Percentiles rank a stretch among this genome's conserved stretches.
These are phyloP conservation scores for Komagataella mondaviorum DNA, from an alignment of 805 yeast genomes.

Conservation along the genomic window DNA sequence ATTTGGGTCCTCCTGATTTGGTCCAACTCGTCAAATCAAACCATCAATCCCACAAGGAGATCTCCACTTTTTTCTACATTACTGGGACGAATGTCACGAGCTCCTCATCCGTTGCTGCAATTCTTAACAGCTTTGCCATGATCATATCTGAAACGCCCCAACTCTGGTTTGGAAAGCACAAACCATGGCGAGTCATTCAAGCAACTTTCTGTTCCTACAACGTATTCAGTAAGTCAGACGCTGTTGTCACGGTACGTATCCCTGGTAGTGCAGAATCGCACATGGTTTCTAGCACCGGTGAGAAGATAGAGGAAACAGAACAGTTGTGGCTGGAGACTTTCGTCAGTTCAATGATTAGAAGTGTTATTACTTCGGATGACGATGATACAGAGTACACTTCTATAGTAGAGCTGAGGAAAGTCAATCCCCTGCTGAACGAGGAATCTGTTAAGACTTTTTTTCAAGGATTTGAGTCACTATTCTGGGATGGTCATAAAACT, in stretches of 20 bases:
- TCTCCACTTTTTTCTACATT: slow-evolving; percentile 64
- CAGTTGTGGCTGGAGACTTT: slow-evolving; percentile 48
- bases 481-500: slow-evolving; percentile 47
- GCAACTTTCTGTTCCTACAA: slow-evolving; percentile 59
- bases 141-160: slow-evolving; percentile 50
- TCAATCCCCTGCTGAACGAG: slow-evolving; percentile 54
- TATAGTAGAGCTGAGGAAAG: slow-evolving; percentile 72
- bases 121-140: slow-evolving; percentile 53
- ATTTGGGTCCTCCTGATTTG: slow-evolving; percentile 64
- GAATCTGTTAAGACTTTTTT: slow-evolving; percentile 41
- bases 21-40: slow-evolving; percentile 31
- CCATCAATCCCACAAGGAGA: slow-evolving; percentile 28
- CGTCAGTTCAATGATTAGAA: slow-evolving; percentile 60
- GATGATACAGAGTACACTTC: slow-evolving; percentile 60
- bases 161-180: slow-evolving; percentile 70
- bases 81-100: slow-evolving; percentile 68
- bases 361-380: slow-evolving; percentile 53
- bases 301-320: slow-evolving; percentile 42
- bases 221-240: slow-evolving; percentile 47
- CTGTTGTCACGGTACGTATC: slow-evolving; percentile 57
- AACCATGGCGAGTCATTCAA: slow-evolving; percentile 56
- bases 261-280: slow-evolving; percentile 61
- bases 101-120: slow-evolving; percentile 69
- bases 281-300: slow-evolving; percentile 25
- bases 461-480: slow-evolving; percentile 52